Evolutionary conservation across 371 early-diverging fungal species (phyloP), one percentile per base, ranked within the genome.

Genomic region (Rhizopus arrhizus): DNA sequence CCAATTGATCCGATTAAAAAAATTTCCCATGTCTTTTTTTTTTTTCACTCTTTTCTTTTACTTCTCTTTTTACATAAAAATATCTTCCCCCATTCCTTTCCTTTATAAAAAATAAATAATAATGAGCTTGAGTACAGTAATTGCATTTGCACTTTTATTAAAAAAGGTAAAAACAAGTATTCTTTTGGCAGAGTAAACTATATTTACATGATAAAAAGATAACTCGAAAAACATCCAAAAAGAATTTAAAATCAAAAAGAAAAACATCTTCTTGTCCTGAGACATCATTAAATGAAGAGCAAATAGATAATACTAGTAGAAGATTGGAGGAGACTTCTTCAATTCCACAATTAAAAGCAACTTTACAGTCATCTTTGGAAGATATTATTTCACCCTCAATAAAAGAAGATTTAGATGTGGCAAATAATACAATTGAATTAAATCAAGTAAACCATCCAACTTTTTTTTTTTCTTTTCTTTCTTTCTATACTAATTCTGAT

Each of bases 61-160:
- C 11, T 33, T 43, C 46, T 58, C 6, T 42, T 49, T 49, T 49
- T 43, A 22, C 43, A 43, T 41, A 31, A 51, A 51, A 5, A 49
- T 31, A 31, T 22, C 22, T 22, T 22, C 22, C 22, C 63, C 63
- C 63, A 63, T 57, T 63, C 63, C 63, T 41, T 57, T 63, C 58
- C 53, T 64, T 58, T 49, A 32, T 42, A 35, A 53, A 53, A 32
- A 52, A 42, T 31, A 51, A 33, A 28, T 48, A 38, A 35, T 43
- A 62, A 73, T 73, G 73, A 73, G 70, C 59, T 57, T 69, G n/a
- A 66, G 61, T 56, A 64, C 66, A 10, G 67, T 73, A 33, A 61
- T 73, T 53, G 64, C 73, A 46, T 64, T 73, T 54, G 70, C 73
- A 41, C 59, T 69, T 15, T 54, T 69, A 53, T 61, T 73, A 28